A percentile compares a stretch with the other conserved stretches of the same genome.
phyloP scores from a whole-genome alignment of 1,284 basidiomycete genomes.

The Sparassis latifolia region DNA sequence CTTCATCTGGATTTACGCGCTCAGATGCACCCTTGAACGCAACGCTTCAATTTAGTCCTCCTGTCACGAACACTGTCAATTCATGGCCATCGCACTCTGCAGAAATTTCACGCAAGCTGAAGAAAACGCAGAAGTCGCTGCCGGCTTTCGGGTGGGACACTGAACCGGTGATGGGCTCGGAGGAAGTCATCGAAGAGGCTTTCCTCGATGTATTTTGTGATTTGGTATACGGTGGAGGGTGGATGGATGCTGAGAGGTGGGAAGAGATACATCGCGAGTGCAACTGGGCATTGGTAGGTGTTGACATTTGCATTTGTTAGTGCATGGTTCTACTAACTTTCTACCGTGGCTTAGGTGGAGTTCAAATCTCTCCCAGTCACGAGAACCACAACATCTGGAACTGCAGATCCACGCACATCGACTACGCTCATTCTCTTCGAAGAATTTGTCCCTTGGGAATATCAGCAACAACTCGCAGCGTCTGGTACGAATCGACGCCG shows the following conservation, averaged over 20 bases:
- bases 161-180: conserved; percentile 63
- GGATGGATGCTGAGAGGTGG: conserved; percentile 68
- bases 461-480: conserved; percentile 66
- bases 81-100: conserved; percentile 69
- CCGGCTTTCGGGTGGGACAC: conserved; percentile 84
- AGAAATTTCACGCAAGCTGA: conserved; percentile 69
- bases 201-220: conserved; percentile 87
- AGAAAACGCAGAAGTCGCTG: conserved; percentile 75
- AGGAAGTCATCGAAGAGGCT: conserved; percentile 78
- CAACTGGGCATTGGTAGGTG: conserved; percentile 83
- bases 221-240: conserved; percentile 73
- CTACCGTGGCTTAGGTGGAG: conserved; percentile 53
- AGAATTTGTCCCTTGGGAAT: conserved; percentile 83
- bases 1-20: conserved; percentile 71
- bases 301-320: background rate
- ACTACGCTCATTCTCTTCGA: conserved; percentile 74
- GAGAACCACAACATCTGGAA: conserved; percentile 24
- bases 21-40: conserved; percentile 66
- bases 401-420: conserved; percentile 46
- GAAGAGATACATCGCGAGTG: conserved; percentile 79
- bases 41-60: conserved; percentile 76
- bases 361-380: conserved; percentile 65
- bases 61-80: conserved; percentile 57
- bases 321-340: background rate
- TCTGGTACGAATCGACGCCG: conserved; percentile 26